These are phyloP conservation scores for Chalciporus chontae DNA, from an alignment of 768 basidiomycete genomes.

Conservation along the genomic window DNA sequence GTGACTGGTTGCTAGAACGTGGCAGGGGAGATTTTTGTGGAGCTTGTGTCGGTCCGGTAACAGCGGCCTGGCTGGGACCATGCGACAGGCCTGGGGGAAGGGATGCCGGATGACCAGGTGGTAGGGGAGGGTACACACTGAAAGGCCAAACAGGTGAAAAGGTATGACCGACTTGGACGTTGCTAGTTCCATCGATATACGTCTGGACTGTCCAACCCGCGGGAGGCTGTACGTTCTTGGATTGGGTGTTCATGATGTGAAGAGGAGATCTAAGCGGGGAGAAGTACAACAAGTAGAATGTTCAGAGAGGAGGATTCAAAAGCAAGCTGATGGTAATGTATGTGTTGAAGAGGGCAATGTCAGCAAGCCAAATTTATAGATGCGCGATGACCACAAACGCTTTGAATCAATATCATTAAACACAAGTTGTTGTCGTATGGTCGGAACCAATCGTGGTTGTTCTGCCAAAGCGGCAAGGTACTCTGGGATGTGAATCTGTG, in stretches of 20 bases:
- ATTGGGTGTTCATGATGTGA: neutral
- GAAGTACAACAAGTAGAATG: neutral
- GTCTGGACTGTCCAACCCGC: neutral
- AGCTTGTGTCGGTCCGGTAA: neutral
- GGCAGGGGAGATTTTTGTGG: neutral
- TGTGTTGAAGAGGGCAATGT: neutral
- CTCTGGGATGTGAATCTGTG: neutral
- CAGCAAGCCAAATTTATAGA: neutral
- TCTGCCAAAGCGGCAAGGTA: neutral
- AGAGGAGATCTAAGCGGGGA: neutral
- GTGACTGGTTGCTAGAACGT: neutral
- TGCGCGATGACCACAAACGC: neutral
- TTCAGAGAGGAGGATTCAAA: neutral
- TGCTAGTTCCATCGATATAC: neutral
- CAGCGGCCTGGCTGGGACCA: neutral
- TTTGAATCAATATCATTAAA: neutral
- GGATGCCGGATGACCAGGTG: neutral
- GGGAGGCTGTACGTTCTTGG: neutral
- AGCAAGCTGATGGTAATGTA: neutral
- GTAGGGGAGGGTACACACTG: neutral
- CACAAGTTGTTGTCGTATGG: neutral
- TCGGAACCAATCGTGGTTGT: neutral
- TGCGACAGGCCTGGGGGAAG: neutral
- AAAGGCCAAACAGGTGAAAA: neutral
- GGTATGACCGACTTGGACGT: neutral